Conservation (phyloP, 148 eudicot species). For the Chenopodium album region DNA sequence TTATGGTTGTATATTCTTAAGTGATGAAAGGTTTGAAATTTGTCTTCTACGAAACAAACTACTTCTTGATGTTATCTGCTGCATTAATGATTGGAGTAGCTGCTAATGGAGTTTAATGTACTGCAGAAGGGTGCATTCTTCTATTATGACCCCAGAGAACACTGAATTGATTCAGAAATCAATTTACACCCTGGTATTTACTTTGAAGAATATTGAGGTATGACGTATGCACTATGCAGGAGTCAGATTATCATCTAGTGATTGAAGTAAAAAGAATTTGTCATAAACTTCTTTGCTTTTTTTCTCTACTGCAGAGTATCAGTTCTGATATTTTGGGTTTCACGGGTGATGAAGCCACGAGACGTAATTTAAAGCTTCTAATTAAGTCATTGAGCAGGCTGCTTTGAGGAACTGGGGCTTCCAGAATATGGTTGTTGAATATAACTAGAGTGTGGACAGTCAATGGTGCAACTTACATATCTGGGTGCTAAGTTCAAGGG, state of each 20-base stretch:
- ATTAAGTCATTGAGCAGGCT: constrained; percentile 94
- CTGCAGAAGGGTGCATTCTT: constrained; percentile 67
- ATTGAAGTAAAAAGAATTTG: background rate
- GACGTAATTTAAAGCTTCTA: constrained; percentile 71
- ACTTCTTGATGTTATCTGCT: background rate
- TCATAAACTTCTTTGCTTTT: background rate
- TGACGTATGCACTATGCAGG: constrained; percentile 13
- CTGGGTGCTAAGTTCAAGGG: background rate
- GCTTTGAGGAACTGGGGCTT: constrained; percentile 35
- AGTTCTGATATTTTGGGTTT: constrained; percentile 83
- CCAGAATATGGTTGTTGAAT: background rate
- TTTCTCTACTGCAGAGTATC: constrained; percentile 55
- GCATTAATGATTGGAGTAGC: background rate
- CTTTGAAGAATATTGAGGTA: constrained; percentile 89
- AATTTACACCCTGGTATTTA: constrained; percentile 72
- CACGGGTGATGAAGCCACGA: constrained; percentile 89
- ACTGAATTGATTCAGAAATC: constrained; percentile 91
- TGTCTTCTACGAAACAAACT: background rate
- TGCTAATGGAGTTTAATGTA: constrained; percentile 9
- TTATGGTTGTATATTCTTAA: background rate
- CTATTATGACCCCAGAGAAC: constrained; percentile 88
- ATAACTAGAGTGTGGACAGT: background rate
- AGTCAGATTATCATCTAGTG: background rate
- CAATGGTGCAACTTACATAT: background rate
- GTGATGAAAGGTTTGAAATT: background rate